These are phyloP conservation scores for Trichophyton rubrum DNA, from an alignment of 2,329 filamentous ascomycete species.

Conservation along the genomic window DNA sequence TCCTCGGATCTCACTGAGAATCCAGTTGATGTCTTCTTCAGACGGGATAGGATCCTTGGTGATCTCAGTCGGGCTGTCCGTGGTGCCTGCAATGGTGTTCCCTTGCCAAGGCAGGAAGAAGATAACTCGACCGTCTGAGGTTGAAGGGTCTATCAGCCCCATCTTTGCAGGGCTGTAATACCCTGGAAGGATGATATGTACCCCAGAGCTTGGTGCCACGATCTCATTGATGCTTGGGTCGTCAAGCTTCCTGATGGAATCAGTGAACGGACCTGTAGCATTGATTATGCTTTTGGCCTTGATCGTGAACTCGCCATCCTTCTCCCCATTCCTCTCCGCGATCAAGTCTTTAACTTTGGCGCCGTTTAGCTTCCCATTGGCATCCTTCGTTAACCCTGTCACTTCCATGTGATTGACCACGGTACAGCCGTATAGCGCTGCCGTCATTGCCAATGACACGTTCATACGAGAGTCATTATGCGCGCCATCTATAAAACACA, in stretches of 20 bases:
- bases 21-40: constrained; percentile 80
- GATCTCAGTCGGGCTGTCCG: constrained; percentile 64
- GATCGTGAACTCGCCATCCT: constrained; percentile 53
- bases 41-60: constrained; percentile 61
- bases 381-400: constrained; percentile 62
- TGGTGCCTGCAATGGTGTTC: constrained; percentile 82
- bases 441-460: constrained; percentile 75
- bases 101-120: constrained; percentile 92
- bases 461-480: constrained; percentile 93
- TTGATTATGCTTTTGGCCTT: constrained; percentile 74
- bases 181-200: constrained; percentile 74
- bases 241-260: constrained; percentile 76
- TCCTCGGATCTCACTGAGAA: constrained; percentile 67
- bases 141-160: constrained; percentile 76
- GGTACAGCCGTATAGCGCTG: constrained; percentile 72
- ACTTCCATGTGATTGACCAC: constrained; percentile 77
- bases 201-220: constrained; percentile 71
- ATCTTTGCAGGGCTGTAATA: constrained; percentile 78
- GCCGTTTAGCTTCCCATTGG: constrained; percentile 58
- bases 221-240: constrained; percentile 61
- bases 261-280: constrained; percentile 77
- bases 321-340: constrained; percentile 50
- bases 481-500: constrained; percentile 52
- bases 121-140: constrained; percentile 78
- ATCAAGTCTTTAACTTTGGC: constrained; percentile 62